phyloP scores from a whole-genome alignment of 129 eudicot species.

The Helianthus tuberosus region DNA sequence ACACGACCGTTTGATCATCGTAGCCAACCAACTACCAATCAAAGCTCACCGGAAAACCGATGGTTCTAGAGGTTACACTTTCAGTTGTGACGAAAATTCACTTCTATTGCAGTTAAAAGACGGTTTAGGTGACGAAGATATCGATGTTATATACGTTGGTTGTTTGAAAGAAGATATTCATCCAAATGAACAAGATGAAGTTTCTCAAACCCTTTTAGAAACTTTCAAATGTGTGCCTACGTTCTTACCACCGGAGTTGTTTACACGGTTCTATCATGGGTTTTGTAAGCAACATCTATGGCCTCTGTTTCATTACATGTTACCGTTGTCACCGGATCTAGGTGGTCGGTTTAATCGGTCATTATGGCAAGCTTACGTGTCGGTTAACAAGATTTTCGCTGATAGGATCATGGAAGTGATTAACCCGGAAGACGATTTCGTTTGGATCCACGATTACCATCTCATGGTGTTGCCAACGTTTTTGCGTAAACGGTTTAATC shows the following conservation, averaged over 20 bases:
- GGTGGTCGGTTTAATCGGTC: conserved; percentile 85
- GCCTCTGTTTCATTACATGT: conserved; percentile 90
- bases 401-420: conserved; percentile 91
- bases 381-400: conserved; percentile 85
- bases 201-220: conserved; percentile 72
- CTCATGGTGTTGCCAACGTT: conserved; percentile 87
- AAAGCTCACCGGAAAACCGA: conserved; percentile 61
- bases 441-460: conserved; percentile 91
- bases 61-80: conserved; percentile 56
- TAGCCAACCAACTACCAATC: conserved; percentile 82
- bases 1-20: conserved; percentile 69
- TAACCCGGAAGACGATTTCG: conserved; percentile 88
- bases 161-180: conserved; percentile 76
- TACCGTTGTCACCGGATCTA: conserved; percentile 79
- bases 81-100: conserved; percentile 76
- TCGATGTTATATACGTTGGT: conserved; percentile 77
- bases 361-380: conserved; percentile 87
- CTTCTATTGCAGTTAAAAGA: conserved; percentile 70
- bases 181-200: conserved; percentile 83
- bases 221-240: conserved; percentile 79
- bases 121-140: conserved; percentile 67
- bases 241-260: conserved; percentile 67
- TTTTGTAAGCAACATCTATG: conserved; percentile 87
- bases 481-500: conserved; percentile 70
- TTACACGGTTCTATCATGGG: conserved; percentile 68